A percentile compares a stretch with the other conserved stretches of the same genome.
Evolutionary conservation across 1,284 basidiomycete species (phyloP).

Genomic region (Sutorius eximius): DNA sequence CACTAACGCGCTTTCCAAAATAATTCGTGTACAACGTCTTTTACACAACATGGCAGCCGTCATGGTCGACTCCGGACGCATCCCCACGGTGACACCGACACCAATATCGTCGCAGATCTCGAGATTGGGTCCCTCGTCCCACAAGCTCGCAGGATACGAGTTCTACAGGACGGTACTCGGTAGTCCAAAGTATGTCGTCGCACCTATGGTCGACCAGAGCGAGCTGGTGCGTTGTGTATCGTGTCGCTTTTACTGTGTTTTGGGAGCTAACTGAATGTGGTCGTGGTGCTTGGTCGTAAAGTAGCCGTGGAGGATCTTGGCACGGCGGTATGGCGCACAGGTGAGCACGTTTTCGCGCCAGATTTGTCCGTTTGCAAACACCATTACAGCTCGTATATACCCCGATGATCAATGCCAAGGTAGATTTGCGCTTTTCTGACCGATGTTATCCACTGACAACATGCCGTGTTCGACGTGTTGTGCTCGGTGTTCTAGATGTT

Average conservation of each 20-base stretch:
- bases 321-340: conserved; percentile 81
- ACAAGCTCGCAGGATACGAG: conserved; percentile 28
- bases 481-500: conserved; percentile 55
- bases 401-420: conserved; percentile 97
- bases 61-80: background rate
- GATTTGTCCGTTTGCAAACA: background rate
- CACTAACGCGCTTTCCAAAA: background rate
- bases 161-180: conserved; percentile 76
- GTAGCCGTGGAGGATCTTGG: conserved; percentile 90
- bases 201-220: conserved; percentile 98
- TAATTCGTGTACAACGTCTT: conserved; percentile 2
- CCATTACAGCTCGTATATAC: conserved; percentile 76
- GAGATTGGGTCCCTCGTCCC: background rate
- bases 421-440: conserved; percentile 26
- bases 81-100: background rate
- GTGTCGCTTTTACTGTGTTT: background rate
- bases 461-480: background rate
- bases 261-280: background rate
- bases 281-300: conserved; percentile 5
- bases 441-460: background rate
- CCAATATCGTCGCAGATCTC: background rate
- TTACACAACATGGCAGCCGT: conserved; percentile 3
- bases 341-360: conserved; percentile 39
- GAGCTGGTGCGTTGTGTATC: conserved; percentile 71
- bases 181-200: conserved; percentile 86